phyloP scores from a whole-genome alignment of 257 asterid species.

The Nicotiana noctiflora region DNA sequence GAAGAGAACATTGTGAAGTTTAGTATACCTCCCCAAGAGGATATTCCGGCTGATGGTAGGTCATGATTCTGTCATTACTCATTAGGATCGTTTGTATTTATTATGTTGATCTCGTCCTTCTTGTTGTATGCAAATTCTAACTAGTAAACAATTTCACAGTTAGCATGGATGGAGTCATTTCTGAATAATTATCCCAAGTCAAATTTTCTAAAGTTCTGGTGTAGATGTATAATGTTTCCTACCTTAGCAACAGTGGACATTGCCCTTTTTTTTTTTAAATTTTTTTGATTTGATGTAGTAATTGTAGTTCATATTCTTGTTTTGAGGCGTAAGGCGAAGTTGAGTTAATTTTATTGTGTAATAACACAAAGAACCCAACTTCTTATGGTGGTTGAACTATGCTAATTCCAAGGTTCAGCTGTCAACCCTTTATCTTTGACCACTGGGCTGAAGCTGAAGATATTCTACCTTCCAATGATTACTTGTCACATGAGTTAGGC shows the following conservation, averaged over 20 bases:
- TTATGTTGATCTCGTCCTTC: neutral
- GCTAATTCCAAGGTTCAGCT: neutral
- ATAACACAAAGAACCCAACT: neutral
- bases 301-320: neutral
- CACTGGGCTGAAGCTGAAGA: neutral
- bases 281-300: neutral
- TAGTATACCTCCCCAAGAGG: constrained; percentile 30
- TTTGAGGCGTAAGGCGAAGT: neutral
- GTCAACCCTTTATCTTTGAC: neutral
- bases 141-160: neutral
- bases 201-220: neutral
- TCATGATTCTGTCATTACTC: constrained; percentile 1
- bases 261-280: neutral
- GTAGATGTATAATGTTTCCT: neutral
- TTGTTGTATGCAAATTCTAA: neutral
- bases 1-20: constrained; percentile 29
- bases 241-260: neutral
- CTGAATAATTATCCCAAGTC: neutral
- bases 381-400: constrained; percentile 5
- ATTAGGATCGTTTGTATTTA: neutral
- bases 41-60: constrained; percentile 41
- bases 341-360: neutral
- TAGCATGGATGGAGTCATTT: neutral
- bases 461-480: neutral
- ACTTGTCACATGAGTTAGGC: neutral